Base-by-base conservation (phyloP, 805 yeast species). In the Myxozyma neotropica region DNA sequence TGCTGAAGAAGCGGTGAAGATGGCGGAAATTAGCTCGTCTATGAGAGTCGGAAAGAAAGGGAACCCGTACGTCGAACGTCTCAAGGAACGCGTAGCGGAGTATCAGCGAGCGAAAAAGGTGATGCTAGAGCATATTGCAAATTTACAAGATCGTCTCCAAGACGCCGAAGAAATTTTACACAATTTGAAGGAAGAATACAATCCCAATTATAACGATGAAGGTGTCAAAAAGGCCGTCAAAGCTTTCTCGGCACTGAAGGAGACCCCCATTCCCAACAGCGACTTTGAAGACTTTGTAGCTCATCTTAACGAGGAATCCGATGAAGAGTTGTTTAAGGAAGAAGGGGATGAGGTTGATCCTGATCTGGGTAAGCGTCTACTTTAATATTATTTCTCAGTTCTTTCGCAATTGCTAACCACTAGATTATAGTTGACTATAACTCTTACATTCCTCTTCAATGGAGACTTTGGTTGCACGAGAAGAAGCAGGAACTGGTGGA, bases 161-260 rank as follows among this genome's bases (percentile, higher is more conserved):
- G 55, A 59, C 13, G 60, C 74, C 33, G 67, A 57, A 36, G 63
- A 38, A 1, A 77, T 87, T 17, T 70, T 89, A 51, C 71, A 73
- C 1, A 73, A 73, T 4, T 75, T 92, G 73, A 71, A 78, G 7
- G 69, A 76, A 2, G 80, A 81, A n/a, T 91, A 88, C 73, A 89
- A 90, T 67, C 89, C 88, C 49, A 87, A 90, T 68, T 83, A 90
- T 74, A 90, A 92, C 70, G 97, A 92, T 73, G 83, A 84, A 6
- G 95, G 92, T 0, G 97, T 92, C 19, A 89, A 89, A 71, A 80
- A 77, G 21, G 85, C 92, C 1, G 85, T 90, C 17, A 75, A 80
- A 19, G 75, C 68, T 17, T 72, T 73, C 70, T 71, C 70, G 43
- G 71, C 70, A 31, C 57, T 47, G 66, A 63, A 40, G 55, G 67